Evolutionary conservation across 2,329 filamentous ascomycete genomes (phyloP).

Genomic region (Botryotinia convoluta): DNA sequence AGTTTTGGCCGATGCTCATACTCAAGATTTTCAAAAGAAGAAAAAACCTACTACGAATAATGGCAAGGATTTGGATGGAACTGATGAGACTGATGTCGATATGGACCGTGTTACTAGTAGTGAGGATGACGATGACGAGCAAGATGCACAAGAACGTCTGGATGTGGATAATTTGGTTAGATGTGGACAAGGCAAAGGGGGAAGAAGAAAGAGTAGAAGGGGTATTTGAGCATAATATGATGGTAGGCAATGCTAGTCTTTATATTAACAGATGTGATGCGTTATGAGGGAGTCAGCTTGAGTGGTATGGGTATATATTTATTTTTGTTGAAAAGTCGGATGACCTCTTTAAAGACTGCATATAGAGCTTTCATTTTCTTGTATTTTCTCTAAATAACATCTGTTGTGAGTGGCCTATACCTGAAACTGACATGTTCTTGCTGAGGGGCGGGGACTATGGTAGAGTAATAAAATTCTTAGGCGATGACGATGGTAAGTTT

Average conservation of each 20-base stretch:
- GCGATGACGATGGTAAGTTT: background rate
- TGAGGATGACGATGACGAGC: constrained; percentile 27
- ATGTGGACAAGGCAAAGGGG: background rate
- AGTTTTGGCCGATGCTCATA: constrained; percentile 80
- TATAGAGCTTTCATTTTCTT: background rate
- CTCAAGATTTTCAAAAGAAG: constrained; percentile 87
- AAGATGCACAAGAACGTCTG: constrained; percentile 30
- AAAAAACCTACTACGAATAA: constrained; percentile 41
- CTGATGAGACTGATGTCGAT: constrained; percentile 23
- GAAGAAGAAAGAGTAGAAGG: background rate
- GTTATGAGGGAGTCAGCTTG: background rate
- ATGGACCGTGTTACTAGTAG: constrained; percentile 18
- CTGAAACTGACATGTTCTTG: too few species aligned
- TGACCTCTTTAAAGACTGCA: background rate
- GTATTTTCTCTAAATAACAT: background rate
- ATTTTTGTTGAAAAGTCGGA: background rate
- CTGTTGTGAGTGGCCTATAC: background rate
- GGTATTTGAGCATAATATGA: background rate
- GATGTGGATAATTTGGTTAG: constrained; percentile 29
- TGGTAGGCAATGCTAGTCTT: background rate
- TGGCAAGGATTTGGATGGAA: background rate
- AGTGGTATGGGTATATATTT: background rate
- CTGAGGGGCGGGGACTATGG: too few species aligned
- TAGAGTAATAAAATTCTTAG: too few species aligned
- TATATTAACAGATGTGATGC: background rate